Percentiles rank a stretch among this genome's conserved stretches.
Evolutionary conservation across 1,284 basidiomycete species (phyloP).

Genomic region (Boletus hoseneyae): DNA sequence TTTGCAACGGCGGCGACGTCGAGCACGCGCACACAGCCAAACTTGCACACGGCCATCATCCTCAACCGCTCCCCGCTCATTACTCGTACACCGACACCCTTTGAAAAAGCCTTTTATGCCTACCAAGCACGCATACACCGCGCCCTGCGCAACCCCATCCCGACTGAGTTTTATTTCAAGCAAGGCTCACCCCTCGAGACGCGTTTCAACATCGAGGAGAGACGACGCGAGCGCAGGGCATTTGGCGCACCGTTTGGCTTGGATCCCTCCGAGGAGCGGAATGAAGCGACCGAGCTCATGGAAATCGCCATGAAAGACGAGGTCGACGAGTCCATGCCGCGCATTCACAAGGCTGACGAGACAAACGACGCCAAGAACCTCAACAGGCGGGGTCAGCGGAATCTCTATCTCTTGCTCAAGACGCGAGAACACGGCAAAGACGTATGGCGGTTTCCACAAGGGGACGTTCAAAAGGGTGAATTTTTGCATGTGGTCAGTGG

Average conservation of each 20-base stretch:
- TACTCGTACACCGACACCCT: constrained; percentile 70
- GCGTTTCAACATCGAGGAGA: constrained; percentile 74
- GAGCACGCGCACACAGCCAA: constrained; percentile 17
- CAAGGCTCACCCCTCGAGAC: constrained; percentile 85
- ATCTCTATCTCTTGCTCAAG: constrained; percentile 79
- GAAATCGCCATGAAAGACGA: constrained; percentile 60
- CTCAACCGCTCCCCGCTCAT: constrained; percentile 84
- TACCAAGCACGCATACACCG: constrained; percentile 85
- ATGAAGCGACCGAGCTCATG: constrained; percentile 52
- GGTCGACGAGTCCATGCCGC: constrained; percentile 56
- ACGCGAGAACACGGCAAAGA: constrained; percentile 48
- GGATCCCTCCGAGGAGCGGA: constrained; percentile 46
- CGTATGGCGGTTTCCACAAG: constrained; percentile 81
- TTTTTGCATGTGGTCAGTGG: constrained; percentile 63
- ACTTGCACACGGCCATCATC: constrained; percentile 56
- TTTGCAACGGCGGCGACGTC: constrained; percentile 36
- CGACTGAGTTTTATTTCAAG: constrained; percentile 94
- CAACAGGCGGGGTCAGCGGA: constrained; percentile 80
- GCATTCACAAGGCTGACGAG: constrained; percentile 61
- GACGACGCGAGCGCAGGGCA: constrained; percentile 61
- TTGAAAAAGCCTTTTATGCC: constrained; percentile 84
- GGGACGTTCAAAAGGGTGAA: constrained; percentile 58
- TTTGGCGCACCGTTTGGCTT: constrained; percentile 63
- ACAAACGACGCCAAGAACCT: constrained; percentile 67
- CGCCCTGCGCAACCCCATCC: constrained; percentile 86